These are phyloP conservation scores for Pyronema domesticum DNA, from an alignment of 495 filamentous ascomycete species.

Conservation along the genomic window DNA sequence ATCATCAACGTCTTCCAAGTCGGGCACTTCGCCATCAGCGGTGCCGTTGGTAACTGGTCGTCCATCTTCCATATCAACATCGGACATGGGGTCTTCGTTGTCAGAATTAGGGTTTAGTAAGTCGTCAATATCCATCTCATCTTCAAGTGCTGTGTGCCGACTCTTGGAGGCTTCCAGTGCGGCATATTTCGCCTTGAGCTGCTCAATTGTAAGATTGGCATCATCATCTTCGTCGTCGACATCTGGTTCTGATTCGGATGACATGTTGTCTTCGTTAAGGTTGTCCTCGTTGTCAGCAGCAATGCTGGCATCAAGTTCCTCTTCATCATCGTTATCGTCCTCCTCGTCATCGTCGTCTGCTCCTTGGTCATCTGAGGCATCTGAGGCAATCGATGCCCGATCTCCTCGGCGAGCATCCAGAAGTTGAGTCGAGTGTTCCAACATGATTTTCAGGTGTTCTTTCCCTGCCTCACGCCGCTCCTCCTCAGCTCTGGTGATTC, in stretches of 20 bases:
- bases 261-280: conserved; percentile 33
- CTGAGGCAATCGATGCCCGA: background rate
- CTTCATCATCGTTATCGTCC: conserved; percentile 33
- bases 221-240: conserved; percentile 36
- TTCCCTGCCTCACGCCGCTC: conserved; percentile 20
- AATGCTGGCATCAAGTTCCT: conserved; percentile 31
- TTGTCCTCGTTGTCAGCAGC: conserved; percentile 26
- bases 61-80: conserved; percentile 8
- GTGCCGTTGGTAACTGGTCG: conserved; percentile 14
- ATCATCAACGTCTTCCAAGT: conserved; percentile 49
- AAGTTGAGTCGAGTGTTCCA: conserved; percentile 23
- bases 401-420: conserved; percentile 20
- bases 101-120: conserved; percentile 3
- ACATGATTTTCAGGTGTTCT: conserved; percentile 23
- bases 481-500: conserved; percentile 21
- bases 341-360: conserved; percentile 29
- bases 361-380: conserved; percentile 7
- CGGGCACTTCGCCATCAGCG: conserved; percentile 24
- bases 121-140: conserved; percentile 8
- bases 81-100: conserved; percentile 3
- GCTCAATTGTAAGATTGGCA: conserved; percentile 58
- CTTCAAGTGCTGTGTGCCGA: background rate
- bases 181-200: conserved; percentile 64
- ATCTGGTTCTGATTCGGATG: conserved; percentile 34
- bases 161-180: conserved; percentile 28